Base-by-base conservation (phyloP, 192 early-diverging fungal genomes). In the Geranomyces variabilis region DNA sequence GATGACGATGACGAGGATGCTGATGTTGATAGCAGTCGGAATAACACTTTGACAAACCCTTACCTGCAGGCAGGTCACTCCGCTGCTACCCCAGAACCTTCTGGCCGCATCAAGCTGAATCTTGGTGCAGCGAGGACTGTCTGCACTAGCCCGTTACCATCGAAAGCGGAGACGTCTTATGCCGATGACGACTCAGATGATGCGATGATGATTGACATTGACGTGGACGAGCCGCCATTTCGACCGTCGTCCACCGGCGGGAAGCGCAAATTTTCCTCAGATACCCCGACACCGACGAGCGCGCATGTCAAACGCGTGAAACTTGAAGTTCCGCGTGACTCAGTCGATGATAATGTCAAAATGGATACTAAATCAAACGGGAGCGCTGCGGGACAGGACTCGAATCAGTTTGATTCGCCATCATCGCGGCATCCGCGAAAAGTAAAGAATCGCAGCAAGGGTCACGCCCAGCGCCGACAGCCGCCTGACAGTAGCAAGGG, bases 81-180 rank as follows among this genome's bases (percentile, higher is more conserved):
- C 36, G 36, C 36, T 41, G 3, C 36, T 41, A 28, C 56, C 9
- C 70, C 68, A 24, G 58, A 60, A 33, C 30, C 58, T 7, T 60
- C 58, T 31, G 58, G 22, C 1, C 58, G 28, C 2, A 60, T 60
- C 22, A 60, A 60, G 28, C 28, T 60, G 15, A 26, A 26, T 6
- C 26, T 60, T 60, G 31, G 31, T 17, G 22, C 58, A 4, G 6
- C 22, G 7, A 7, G 29, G 31, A 33, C 28, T 31, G 19, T 7
- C 58, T 4, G 17, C 4, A 19, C 12, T 30, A 19, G 9, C 6
- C 28, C 28, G 58, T 19, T 33, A 7, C 12, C 55, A 10, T 33
- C 28, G 4, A 71, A 83, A 8, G 74, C 73, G 33, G 80, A 79
- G 1, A 74, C 78, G 14, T 70, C 75, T 0, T 59, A 74, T 19